A percentile compares a stretch with the other conserved stretches of the same genome.
These are phyloP conservation scores for Syzygium aromaticum DNA, from an alignment of 345 rosid species.

Conservation along the genomic window DNA sequence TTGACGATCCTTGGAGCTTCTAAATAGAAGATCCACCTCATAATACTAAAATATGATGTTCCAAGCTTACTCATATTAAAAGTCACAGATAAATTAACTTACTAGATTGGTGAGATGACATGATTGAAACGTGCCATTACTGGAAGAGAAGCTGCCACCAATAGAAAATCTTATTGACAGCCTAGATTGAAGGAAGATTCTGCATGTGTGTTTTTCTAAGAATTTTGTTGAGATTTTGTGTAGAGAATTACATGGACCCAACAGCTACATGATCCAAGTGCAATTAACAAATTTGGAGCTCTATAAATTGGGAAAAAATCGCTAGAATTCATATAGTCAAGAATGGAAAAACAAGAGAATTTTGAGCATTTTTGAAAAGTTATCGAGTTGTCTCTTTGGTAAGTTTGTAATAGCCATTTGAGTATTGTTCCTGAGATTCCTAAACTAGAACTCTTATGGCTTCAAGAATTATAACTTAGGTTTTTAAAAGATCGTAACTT, in stretches of 20 bases:
- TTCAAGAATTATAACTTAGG: not conserved
- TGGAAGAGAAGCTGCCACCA: not conserved
- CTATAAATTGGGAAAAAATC: not conserved
- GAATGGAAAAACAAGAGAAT: not conserved
- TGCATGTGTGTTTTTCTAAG: not conserved
- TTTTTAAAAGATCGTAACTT: no score
- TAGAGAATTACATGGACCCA: not conserved
- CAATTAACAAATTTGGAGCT: not conserved
- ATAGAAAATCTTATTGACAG: not conserved
- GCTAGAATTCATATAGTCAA: not conserved
- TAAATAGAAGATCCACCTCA: not conserved
- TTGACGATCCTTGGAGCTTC: not conserved
- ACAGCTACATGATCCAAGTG: not conserved
- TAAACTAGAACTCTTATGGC: not conserved
- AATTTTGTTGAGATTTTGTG: not conserved
- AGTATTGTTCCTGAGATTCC: not conserved
- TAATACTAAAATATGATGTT: not conserved
- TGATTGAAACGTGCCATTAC: not conserved
- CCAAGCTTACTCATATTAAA: not conserved
- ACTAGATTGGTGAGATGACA: not conserved
- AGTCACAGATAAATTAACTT: not conserved
- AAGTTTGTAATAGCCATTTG: not conserved
- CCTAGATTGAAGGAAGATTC: not conserved
- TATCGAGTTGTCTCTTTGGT: not conserved
- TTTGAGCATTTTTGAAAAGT: not conserved